These are phyloP conservation scores for Boletus rubroflammeus DNA, from an alignment of 768 basidiomycete species.

Conservation along the genomic window DNA sequence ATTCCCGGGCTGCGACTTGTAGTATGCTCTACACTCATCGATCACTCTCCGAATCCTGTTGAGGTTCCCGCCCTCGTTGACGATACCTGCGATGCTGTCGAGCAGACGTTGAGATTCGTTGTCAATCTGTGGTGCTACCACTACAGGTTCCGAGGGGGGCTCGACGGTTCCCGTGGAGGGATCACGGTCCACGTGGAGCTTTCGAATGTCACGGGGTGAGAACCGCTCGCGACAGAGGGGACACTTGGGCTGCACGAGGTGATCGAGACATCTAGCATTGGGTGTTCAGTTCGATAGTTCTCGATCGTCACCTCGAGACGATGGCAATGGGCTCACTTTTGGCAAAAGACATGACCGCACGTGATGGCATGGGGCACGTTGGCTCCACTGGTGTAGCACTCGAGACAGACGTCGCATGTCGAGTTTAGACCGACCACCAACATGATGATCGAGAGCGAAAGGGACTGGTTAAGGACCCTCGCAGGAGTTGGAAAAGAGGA, in stretches of 20 bases:
- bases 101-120: slow-evolving; percentile 51
- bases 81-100: slow-evolving; percentile 49
- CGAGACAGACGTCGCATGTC: slow-evolving; percentile 74
- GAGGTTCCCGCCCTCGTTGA: slow-evolving; percentile 54
- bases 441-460: slow-evolving; percentile 45
- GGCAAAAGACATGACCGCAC: slow-evolving; percentile 74
- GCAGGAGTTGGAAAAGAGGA: slow-evolving; percentile 7
- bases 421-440: slow-evolving; percentile 62
- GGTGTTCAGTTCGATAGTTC: slow-evolving; percentile 1
- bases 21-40: slow-evolving; percentile 46
- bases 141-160: slow-evolving; percentile 18
- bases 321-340: slow-evolving; percentile 27
- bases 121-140: slow-evolving; percentile 28
- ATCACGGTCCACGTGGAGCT: slow-evolving; percentile 55
- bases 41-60: slow-evolving; percentile 47
- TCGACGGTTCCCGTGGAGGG: slow-evolving; percentile 31
- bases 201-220: slow-evolving; percentile 42
- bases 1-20: slow-evolving; percentile 43
- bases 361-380: slow-evolving; percentile 62
- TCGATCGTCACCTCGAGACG: slow-evolving; percentile 20
- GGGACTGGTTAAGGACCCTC: slow-evolving; percentile 37
- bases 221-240: slow-evolving; percentile 63
- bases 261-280: slow-evolving; percentile 49
- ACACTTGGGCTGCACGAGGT: slow-evolving; percentile 47
- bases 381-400: slow-evolving; percentile 49